A percentile compares a stretch with the other conserved stretches of the same genome.
Conservation (phyloP, 1,139 yeast genomes). For the Trichomonascaceae sp. region DNA sequence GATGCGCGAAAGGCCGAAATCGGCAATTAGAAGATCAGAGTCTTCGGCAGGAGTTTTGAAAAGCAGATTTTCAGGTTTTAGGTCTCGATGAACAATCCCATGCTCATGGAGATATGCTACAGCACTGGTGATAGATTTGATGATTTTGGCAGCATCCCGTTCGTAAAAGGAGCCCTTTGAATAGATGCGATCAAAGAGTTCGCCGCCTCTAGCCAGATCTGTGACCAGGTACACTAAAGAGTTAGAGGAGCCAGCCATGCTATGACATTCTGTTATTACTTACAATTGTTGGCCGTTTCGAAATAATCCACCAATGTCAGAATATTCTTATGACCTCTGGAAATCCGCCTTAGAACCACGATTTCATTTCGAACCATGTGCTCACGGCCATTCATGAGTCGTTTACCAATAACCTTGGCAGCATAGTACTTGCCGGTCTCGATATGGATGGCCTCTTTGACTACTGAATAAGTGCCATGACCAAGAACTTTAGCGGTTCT, state of each 20-base stretch:
- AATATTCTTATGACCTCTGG: constrained; percentile 51
- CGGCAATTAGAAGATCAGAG: constrained; percentile 57
- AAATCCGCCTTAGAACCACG: constrained; percentile 42
- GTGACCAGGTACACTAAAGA: constrained; percentile 49
- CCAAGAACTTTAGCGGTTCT: constrained; percentile 35
- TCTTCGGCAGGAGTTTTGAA: constrained; percentile 41
- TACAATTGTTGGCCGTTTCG: constrained; percentile 49
- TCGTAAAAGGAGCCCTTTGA: constrained; percentile 46
- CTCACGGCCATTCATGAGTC: constrained; percentile 41
- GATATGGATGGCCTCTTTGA: constrained; percentile 37
- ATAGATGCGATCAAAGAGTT: constrained; percentile 56
- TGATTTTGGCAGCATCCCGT: constrained; percentile 46
- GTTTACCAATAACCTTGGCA: constrained; percentile 39
- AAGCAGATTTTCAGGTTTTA: constrained; percentile 87
- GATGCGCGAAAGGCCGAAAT: constrained; percentile 59
- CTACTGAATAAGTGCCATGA: constrained; percentile 38
- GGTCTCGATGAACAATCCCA: constrained; percentile 84
- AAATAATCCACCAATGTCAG: constrained; percentile 63
- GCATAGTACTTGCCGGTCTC: constrained; percentile 36
- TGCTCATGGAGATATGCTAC: constrained; percentile 68
- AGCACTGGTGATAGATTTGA: constrained; percentile 43
- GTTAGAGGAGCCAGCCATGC: not conserved
- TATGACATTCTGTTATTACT: not conserved
- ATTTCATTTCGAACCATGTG: constrained; percentile 52
- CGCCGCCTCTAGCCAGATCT: constrained; percentile 65